Conservation (phyloP, 371 early-diverging fungal species). For the Lichtheimia ramosa region DNA sequence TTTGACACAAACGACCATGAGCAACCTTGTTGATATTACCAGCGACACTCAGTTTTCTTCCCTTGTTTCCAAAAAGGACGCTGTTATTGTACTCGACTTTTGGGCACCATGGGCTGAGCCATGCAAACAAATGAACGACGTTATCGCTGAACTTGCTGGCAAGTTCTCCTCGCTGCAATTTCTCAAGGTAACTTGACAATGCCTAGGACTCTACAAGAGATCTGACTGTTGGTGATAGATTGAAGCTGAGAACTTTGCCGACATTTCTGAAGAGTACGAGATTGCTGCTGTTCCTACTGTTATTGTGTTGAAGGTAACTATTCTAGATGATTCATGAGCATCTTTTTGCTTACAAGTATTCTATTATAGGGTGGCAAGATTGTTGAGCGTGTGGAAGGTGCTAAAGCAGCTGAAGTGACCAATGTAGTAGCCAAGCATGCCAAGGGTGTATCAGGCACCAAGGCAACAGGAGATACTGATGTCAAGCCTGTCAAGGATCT, state of each 20-base stretch:
- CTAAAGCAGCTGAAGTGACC: conserved; percentile 81
- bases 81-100: conserved; percentile 72
- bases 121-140: conserved; percentile 89
- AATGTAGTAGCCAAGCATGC: conserved; percentile 72
- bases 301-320: conserved; percentile 73
- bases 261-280: conserved; percentile 84
- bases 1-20: background rate
- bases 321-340: background rate
- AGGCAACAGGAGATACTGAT: conserved; percentile 15
- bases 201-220: background rate
- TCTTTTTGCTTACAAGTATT: background rate
- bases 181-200: conserved; percentile 59
- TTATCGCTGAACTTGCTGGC: conserved; percentile 80
- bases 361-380: conserved; percentile 61
- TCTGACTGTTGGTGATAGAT: conserved; percentile 42
- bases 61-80: conserved; percentile 27
- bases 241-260: conserved; percentile 91
- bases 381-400: conserved; percentile 83
- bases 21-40: conserved; percentile 46
- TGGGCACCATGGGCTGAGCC: conserved; percentile 92
- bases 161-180: conserved; percentile 78
- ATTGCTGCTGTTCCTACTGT: conserved; percentile 93
- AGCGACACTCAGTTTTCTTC: conserved; percentile 39
- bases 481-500: conserved; percentile 53
- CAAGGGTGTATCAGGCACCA: conserved; percentile 48